Evolutionary conservation across 768 basidiomycete genomes (phyloP), one percentile per base, ranked within the genome.

Genomic region (Termitomyces sp.): DNA sequence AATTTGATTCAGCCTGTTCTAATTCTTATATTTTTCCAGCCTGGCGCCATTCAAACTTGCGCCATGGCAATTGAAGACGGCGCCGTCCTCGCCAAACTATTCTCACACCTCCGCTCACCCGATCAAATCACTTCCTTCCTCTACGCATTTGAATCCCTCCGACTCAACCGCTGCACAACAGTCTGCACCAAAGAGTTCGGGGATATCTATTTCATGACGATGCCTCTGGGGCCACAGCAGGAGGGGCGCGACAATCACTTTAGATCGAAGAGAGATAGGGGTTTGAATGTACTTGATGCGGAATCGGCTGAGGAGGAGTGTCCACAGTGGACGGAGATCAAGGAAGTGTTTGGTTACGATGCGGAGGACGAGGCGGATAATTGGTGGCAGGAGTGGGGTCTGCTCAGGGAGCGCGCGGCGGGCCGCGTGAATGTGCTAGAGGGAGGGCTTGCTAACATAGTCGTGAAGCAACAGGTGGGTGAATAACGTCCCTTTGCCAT

Each of bases 1-100:
- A 15, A 32, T 37, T 20, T 9, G 3, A 46, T 47, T 12, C 2
- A 38, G 29, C n/a, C 14, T 38, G 8, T 8, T 32, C n/a, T 29
- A 29, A 34, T 56, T 2, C 12, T 38, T 15, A 25, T 9, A 5
- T 15, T 36, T 25, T 51, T 40, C 51, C 11, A 86, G 85, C 78
- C 80, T 11, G 81, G 82, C 12, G 78, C 80, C 0, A 74, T 79
- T 29, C 84, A 87, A 66, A 73, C 75, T 7, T 73, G 70, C 2
- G 79, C 79, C 5, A 80, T 86, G 69, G 76, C 79, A 1, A 68
- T 88, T n/a, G 87, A 88, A 70, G 87, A 87, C 63, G 83, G 82
- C 1, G 84, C 83, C 11, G 80, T 85, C 29, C 74, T 88, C 25
- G 86, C 81, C 7, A 81, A 80, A 60, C 76, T 88, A 7, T 87